phyloP scores from a whole-genome alignment of 306 rosid species.

The Inga oerstediana region DNA sequence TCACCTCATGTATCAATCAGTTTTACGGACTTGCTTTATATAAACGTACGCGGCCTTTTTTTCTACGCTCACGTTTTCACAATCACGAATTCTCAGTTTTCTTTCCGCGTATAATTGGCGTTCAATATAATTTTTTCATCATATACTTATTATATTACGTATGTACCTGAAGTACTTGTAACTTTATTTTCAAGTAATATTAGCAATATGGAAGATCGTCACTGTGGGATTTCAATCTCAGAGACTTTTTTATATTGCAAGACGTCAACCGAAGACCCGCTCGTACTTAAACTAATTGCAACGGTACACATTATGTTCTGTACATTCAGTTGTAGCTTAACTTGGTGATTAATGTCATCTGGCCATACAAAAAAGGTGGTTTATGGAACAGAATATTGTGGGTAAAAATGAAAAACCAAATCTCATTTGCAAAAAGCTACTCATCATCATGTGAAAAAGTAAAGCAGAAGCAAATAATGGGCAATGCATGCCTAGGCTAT shows the following conservation, averaged over 20 bases:
- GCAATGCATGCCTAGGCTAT: neutral
- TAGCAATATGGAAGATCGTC: neutral
- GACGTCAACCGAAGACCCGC: neutral
- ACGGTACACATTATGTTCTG: neutral
- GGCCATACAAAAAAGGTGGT: neutral
- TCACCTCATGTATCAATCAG: neutral
- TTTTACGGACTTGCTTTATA: neutral
- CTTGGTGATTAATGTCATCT: neutral
- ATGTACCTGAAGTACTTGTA: neutral
- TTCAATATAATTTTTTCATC: neutral
- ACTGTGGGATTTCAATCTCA: neutral
- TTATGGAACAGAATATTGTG: neutral
- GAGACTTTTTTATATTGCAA: neutral
- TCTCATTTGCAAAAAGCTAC: neutral
- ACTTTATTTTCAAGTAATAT: neutral
- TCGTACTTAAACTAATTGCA: neutral
- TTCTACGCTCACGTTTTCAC: neutral
- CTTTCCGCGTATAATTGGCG: neutral
- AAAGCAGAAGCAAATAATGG: neutral
- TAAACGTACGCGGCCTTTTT: neutral
- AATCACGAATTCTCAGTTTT: neutral
- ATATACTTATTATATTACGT: no score
- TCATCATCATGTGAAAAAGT: neutral
- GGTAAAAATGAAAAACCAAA: neutral
- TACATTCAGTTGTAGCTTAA: neutral